Evolutionary conservation across 1,284 basidiomycete genomes (phyloP).

Genomic region (Cerrena zonata): DNA sequence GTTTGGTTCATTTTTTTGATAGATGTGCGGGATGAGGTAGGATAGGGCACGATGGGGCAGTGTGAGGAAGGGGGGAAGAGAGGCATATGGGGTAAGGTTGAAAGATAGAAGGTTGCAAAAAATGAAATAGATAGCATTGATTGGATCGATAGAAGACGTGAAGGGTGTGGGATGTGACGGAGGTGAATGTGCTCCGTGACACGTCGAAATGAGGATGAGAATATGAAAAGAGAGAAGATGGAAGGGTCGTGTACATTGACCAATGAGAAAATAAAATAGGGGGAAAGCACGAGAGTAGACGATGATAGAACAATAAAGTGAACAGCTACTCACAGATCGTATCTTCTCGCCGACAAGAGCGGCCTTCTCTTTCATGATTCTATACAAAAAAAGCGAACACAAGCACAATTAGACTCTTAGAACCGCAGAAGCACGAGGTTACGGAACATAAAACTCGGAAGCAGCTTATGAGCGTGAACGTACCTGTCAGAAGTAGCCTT

Average conservation of each 20-base stretch:
- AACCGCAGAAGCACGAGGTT: not conserved
- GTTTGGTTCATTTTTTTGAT: too few relatives aligned
- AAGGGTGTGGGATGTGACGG: not conserved
- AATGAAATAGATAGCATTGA: too few relatives aligned
- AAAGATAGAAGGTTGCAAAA: too few relatives aligned
- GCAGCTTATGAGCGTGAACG: constrained; percentile 15
- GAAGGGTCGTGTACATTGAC: too few relatives aligned
- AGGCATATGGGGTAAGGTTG: too few relatives aligned
- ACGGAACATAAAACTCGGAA: not conserved
- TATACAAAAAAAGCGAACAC: constrained; percentile 13
- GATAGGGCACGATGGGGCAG: too few relatives aligned
- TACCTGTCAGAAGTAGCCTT: constrained; percentile 49
- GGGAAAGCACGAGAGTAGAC: too few relatives aligned
- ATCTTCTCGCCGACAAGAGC: constrained; percentile 59
- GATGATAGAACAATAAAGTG: not conserved
- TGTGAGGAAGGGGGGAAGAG: too few relatives aligned
- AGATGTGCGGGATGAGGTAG: too few relatives aligned
- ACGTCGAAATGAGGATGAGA: not conserved
- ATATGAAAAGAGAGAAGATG: not conserved
- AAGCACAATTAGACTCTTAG: not conserved
- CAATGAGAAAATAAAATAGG: too few relatives aligned
- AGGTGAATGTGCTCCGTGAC: not conserved
- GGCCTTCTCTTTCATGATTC: constrained; percentile 61
- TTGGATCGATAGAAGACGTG: too few relatives aligned
- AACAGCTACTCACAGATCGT: constrained; percentile 35